Conservation (phyloP, 805 yeast genomes). For the Nakazawaea ambrosiae region DNA sequence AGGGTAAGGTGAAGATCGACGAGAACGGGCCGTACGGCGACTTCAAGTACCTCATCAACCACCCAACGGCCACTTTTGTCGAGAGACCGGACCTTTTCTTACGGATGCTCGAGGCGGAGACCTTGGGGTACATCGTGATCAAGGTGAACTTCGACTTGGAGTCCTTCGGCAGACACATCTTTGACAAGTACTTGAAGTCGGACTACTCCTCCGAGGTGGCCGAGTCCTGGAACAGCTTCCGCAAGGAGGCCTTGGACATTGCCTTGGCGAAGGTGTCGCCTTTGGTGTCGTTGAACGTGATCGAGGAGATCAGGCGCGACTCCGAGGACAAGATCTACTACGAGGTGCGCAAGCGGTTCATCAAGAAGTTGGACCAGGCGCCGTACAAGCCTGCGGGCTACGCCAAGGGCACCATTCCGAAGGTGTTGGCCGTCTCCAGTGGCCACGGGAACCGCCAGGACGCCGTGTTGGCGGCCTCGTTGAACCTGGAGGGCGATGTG, state of each 20-base stretch:
- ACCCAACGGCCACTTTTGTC: conserved; percentile 69
- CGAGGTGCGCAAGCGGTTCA: conserved; percentile 64
- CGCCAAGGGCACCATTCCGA: conserved; percentile 77
- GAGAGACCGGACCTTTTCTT: conserved; percentile 74
- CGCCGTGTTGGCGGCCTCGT: conserved; percentile 75
- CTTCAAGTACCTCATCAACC: conserved; percentile 83
- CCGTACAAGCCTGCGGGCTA: conserved; percentile 80
- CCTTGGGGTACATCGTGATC: conserved; percentile 62
- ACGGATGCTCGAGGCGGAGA: conserved; percentile 89
- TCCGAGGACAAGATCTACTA: conserved; percentile 66
- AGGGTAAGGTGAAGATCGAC: conserved; percentile 72
- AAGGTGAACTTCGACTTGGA: conserved; percentile 39
- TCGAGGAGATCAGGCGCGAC: conserved; percentile 71
- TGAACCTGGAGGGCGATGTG: conserved; percentile 77
- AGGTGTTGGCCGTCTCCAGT: conserved; percentile 72
- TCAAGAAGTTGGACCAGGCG: conserved; percentile 80
- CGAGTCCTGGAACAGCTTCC: conserved; percentile 71
- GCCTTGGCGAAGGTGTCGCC: conserved; percentile 66
- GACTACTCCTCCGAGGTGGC: conserved; percentile 76
- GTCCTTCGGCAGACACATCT: conserved; percentile 38
- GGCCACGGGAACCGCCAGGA: conserved; percentile 85
- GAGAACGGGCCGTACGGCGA: conserved; percentile 78
- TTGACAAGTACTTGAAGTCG: conserved; percentile 52
- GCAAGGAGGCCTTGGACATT: conserved; percentile 57
- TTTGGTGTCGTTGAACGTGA: conserved; percentile 64